Percentiles rank a stretch among this genome's conserved stretches.
Conservation (phyloP, 495 filamentous ascomycete genomes). For the Penicillium paradoxum region DNA sequence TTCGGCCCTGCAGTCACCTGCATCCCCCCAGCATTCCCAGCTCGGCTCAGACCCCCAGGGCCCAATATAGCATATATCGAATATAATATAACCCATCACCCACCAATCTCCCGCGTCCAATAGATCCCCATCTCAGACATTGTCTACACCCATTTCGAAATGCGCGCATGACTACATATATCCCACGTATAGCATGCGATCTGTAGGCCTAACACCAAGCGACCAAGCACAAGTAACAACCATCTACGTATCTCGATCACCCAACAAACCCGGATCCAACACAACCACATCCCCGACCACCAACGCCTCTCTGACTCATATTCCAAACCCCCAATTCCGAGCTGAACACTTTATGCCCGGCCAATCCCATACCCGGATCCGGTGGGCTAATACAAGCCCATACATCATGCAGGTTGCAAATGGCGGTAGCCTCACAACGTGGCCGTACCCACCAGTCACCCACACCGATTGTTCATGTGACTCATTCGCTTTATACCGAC, state of each 20-base stretch:
- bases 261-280: too few relatives aligned
- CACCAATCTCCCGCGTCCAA: too few relatives aligned
- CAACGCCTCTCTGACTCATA: not conserved
- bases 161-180: too few relatives aligned
- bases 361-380: not conserved
- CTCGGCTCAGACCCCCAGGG: not conserved
- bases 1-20: not conserved
- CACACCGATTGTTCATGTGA: not conserved
- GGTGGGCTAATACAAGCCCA: not conserved
- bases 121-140: too few relatives aligned
- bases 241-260: too few relatives aligned
- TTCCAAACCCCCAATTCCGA: not conserved
- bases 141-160: too few relatives aligned
- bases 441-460: not conserved
- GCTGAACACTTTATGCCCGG: not conserved
- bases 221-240: too few relatives aligned
- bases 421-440: constrained; percentile 3
- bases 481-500: not conserved
- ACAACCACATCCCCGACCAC: too few relatives aligned
- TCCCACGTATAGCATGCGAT: too few relatives aligned
- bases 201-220: too few relatives aligned
- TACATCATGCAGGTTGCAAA: not conserved
- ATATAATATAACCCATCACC: not conserved
- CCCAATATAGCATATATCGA: not conserved
- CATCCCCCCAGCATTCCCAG: not conserved